Evolutionary conservation across 2,329 filamentous ascomycete species (phyloP), one percentile per base, ranked within the genome.

Genomic region (Phialocephala subalpina): DNA sequence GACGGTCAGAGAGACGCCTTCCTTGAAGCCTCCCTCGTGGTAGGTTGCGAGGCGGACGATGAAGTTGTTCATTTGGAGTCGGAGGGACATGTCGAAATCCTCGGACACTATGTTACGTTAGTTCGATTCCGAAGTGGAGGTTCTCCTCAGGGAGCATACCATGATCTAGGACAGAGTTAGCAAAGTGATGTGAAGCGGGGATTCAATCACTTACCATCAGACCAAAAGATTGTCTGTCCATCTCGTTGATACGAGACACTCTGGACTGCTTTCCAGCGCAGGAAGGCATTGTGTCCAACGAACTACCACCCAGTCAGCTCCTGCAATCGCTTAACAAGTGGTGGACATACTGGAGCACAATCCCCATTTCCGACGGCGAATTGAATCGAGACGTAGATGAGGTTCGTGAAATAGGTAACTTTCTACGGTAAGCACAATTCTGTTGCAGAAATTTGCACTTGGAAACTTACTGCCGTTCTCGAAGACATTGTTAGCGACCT

Each of bases 281-380:
- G 80, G 65, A 93, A 86, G 1, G 91, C 91, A 72, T 93, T 93
- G 80, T 93, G 91, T 0, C 91, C 91, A 67, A 93, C 91, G 71
- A 93, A 93, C 52, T 55, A 22, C 4, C 12, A 35, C 27, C 52
- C n/a, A 22, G 27, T 55, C n/a, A 55, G 52, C n/a, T 4, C 2
- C 3, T 2, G 14, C 52, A 7, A 33, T 35, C 2, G 16, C 27
- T n/a, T 14, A 20, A 18, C 25, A 8, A 12, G 9, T 16, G 18
- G 14, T 35, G 35, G 25, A n/a, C 52, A 18, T 55, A 55, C 52
- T n/a, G 67, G 65, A 52, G 67, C 60, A 9, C 90, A 86, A 62
- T 94, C 91, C 3, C 91, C 91, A 59, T 87, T 90, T 7, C 87
- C 86, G 25, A 93, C 89, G 25, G 88, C 86, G 73, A 89, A 93